Conservation (phyloP, 371 early-diverging fungal genomes). For the Mortierella sp. region DNA sequence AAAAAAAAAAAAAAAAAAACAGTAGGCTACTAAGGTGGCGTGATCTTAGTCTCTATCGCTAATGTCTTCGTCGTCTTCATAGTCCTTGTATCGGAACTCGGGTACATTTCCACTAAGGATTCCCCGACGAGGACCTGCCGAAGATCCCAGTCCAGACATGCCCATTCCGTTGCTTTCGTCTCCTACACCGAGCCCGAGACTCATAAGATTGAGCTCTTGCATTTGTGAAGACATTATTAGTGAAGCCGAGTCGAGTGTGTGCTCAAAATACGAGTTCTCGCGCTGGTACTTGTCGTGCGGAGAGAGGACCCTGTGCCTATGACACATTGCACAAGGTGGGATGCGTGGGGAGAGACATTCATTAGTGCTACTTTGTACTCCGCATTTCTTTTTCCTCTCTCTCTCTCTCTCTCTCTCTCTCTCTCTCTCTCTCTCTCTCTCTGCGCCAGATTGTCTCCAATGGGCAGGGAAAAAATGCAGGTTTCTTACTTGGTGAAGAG, state of each 20-base stretch:
- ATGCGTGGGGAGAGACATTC: no score
- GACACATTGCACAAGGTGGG: no score
- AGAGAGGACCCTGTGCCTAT: conserved; percentile 36
- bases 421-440: not conserved
- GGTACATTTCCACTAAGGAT: conserved; percentile 45
- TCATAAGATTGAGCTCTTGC: conserved; percentile 32
- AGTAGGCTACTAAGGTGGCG: no score
- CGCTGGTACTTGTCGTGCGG: conserved; percentile 46
- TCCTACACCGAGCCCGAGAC: conserved; percentile 19
- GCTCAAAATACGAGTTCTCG: conserved; percentile 33
- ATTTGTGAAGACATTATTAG: conserved; percentile 12
- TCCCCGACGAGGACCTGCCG: conserved; percentile 18
- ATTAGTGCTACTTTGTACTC: no score
- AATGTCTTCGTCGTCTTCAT: conserved; percentile 35
- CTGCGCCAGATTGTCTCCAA: not conserved
- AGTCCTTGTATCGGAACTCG: conserved; percentile 41
- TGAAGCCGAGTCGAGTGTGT: conserved; percentile 4
- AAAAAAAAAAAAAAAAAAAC: no score
- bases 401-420: no score
- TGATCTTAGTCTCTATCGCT: no score
- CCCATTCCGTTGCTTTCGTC: not conserved
- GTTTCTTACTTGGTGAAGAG: conserved; percentile 38
- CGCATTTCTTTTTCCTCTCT: no score
- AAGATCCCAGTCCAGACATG: not conserved
- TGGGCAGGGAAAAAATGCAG: not conserved